Evolutionary conservation across 1,284 basidiomycete genomes (phyloP).

Genomic region (Fomitopsis schrenkii): DNA sequence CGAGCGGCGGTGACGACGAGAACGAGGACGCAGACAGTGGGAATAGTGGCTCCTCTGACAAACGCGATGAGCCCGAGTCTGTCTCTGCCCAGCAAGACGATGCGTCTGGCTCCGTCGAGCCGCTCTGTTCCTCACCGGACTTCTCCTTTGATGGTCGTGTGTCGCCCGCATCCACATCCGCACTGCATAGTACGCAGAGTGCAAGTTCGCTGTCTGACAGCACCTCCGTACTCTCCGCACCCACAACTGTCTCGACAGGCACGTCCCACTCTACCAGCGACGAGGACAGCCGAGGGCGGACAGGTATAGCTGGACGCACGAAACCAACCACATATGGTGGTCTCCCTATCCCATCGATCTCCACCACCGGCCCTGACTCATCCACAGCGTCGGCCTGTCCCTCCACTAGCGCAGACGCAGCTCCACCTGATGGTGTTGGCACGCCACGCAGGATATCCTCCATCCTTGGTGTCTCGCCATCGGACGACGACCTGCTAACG

Average conservation of each 20-base stretch:
- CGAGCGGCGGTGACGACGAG: slow-evolving; percentile 23
- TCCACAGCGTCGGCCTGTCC: slow-evolving; percentile 18
- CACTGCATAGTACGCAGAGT: slow-evolving; percentile 16
- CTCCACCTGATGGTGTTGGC: background rate
- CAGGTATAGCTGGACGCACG: background rate
- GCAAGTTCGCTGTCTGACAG: slow-evolving; percentile 19
- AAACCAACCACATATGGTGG: slow-evolving; percentile 28
- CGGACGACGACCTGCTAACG: slow-evolving; percentile 21
- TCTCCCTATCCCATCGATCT: slow-evolving; percentile 48
- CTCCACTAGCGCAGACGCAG: background rate
- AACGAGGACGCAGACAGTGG: slow-evolving; percentile 4
- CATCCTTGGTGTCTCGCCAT: slow-evolving; percentile 12
- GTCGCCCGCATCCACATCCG: slow-evolving; percentile 28
- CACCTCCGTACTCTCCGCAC: slow-evolving; percentile 24
- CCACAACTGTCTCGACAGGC: slow-evolving; percentile 18
- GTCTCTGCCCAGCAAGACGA: background rate
- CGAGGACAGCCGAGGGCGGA: background rate
- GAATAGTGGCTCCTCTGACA: slow-evolving; percentile 1
- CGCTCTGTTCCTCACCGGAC: slow-evolving; percentile 16
- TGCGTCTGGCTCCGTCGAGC: slow-evolving; percentile 2
- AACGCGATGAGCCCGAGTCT: background rate
- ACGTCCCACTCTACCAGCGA: slow-evolving; percentile 10
- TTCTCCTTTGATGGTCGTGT: slow-evolving; percentile 16
- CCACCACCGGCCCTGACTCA: slow-evolving; percentile 44
- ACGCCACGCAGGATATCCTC: slow-evolving; percentile 7